These are phyloP conservation scores for Debaryomyces subglobosus DNA, from an alignment of 1,139 yeast species.

Conservation along the genomic window DNA sequence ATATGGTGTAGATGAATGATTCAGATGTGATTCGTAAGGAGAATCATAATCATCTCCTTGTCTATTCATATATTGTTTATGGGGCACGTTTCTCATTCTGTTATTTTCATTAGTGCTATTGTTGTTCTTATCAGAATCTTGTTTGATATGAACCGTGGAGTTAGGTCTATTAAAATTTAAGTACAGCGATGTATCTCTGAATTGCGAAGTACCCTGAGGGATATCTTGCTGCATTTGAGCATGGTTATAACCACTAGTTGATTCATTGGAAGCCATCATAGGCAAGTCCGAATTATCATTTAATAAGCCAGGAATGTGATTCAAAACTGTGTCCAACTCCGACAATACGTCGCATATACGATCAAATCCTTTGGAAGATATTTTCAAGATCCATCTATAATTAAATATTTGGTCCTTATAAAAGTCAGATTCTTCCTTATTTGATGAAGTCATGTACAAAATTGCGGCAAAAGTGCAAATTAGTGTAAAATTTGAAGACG, in stretches of 20 bases:
- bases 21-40: slow-evolving; percentile 1
- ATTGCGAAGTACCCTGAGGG: neutral
- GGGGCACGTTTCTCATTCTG: neutral
- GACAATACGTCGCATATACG: slow-evolving; percentile 72
- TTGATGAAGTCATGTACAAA: slow-evolving; percentile 62
- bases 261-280: slow-evolving; percentile 15
- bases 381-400: slow-evolving; percentile 74
- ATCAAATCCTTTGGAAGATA: slow-evolving; percentile 72
- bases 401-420: slow-evolving; percentile 71
- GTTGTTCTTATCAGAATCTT: neutral
- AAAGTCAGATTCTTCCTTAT: slow-evolving; percentile 61
- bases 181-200: neutral
- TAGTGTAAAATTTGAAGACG: slow-evolving; percentile 74
- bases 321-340: slow-evolving; percentile 64
- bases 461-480: slow-evolving; percentile 88
- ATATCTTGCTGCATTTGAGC: slow-evolving; percentile 12
- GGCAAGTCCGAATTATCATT: slow-evolving; percentile 49
- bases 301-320: slow-evolving; percentile 68
- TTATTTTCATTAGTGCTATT: neutral
- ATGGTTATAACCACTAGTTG: neutral
- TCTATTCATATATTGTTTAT: neutral
- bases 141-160: neutral
- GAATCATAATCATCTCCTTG: slow-evolving; percentile 3
- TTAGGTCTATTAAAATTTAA: neutral
- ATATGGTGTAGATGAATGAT: slow-evolving; percentile 1